phyloP scores from a whole-genome alignment of 2,329 filamentous ascomycete species.

The Sporothrix schenckii region DNA sequence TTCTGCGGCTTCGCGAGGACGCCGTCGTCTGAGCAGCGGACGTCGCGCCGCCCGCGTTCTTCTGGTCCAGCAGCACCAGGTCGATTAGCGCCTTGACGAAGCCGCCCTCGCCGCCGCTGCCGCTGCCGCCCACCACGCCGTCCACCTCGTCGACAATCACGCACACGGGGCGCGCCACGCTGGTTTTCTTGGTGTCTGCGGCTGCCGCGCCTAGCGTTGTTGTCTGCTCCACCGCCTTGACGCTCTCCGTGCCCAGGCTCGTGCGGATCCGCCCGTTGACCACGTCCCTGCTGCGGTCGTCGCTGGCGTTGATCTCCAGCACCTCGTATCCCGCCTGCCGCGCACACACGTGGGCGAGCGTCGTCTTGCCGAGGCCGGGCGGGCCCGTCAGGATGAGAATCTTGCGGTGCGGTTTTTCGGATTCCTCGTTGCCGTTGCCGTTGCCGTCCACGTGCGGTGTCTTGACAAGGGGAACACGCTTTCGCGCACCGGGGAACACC shows the following conservation, averaged over 20 bases:
- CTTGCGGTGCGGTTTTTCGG: slow-evolving; percentile 80
- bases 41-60: slow-evolving; percentile 58
- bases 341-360: slow-evolving; percentile 92
- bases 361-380: slow-evolving; percentile 93
- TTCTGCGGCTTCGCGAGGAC: slow-evolving; percentile 34
- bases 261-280: slow-evolving; percentile 91
- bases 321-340: slow-evolving; percentile 94
- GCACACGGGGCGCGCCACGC: slow-evolving; percentile 82
- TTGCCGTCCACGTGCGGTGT: background rate
- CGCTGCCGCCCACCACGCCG: slow-evolving; percentile 81
- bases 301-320: slow-evolving; percentile 96
- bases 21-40: slow-evolving; percentile 36
- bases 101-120: slow-evolving; percentile 80
- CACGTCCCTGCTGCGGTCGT: slow-evolving; percentile 86
- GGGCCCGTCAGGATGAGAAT: slow-evolving; percentile 89
- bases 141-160: slow-evolving; percentile 97
- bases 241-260: slow-evolving; percentile 90
- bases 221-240: slow-evolving; percentile 69
- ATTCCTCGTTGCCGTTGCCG: slow-evolving; percentile 46
- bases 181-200: slow-evolving; percentile 50
- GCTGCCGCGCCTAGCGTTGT: slow-evolving; percentile 45
- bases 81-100: slow-evolving; percentile 96
- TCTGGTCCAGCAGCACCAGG: slow-evolving; percentile 81
- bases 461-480: slow-evolving; percentile 29
- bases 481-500: slow-evolving; percentile 70